Base-by-base conservation (phyloP, 2,329 filamentous ascomycete species). In the Boeremia exigua region DNA sequence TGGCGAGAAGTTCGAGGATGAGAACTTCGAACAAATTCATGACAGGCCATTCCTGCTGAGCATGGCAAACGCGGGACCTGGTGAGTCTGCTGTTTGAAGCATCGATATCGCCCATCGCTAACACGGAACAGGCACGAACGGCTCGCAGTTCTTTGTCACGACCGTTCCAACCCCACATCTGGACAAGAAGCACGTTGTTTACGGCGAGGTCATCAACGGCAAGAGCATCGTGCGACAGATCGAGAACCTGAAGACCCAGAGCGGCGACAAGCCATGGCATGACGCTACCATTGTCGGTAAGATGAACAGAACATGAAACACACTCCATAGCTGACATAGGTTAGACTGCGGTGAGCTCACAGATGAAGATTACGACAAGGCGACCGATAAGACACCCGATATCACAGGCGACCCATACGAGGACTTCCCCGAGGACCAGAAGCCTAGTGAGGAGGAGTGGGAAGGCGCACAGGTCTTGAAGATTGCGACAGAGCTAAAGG, bases 121-220 rank as follows among this genome's bases (percentile, higher is more conserved):
- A 68, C 50, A 38, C 15, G n/a, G 28, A 10, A 15, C 63, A 90
- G 88, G 89, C 68, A 96, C 95, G 76, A 99, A 99, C 75, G 95
- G 95, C 71, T 96, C 91, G 46, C 95, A 99, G 73, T 99, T 99
- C 85, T 99, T 99, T 84, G 82, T 98, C 69, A 99, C 95, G 44
- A 98, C 95, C 14, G 91, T 96, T 28, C 84, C 88, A n/a, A 98
- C 95, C 12, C 93, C 92, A 43, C 95, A 98, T 76, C 86, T 98
- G 34, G 93, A 99, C 76, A 87, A 87, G 75, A 99, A 99, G 83
- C 94, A 99, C 79, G 95, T 98, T 42, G 93, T 99, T 23, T 99
- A 97, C 68, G 95, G 95, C 61, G 89, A 97, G 75, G 94, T 98
- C 52, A 85, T 97, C 71, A 90, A 88, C 58, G 95, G 95, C 71